These are phyloP conservation scores for Zopfochytrium polystomum DNA, from an alignment of 371 early-diverging fungal genomes.

Conservation along the genomic window DNA sequence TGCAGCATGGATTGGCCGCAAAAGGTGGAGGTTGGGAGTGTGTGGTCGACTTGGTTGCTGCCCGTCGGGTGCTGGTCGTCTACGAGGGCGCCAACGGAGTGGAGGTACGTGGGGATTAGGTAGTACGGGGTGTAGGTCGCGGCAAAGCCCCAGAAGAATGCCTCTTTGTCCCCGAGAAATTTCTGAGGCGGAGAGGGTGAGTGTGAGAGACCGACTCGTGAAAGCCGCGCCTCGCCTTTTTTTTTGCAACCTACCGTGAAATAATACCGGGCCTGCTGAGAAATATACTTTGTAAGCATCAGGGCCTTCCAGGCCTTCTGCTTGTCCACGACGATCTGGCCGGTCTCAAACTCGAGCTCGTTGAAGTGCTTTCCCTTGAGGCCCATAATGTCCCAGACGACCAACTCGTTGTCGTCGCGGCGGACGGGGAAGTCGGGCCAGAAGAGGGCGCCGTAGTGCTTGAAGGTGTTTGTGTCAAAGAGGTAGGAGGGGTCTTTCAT, in stretches of 20 bases:
- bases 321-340: conserved; percentile 10
- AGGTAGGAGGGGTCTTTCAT: conserved; percentile 47
- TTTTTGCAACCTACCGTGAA: neutral
- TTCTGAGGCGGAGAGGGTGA: too few species aligned
- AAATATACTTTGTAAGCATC: neutral
- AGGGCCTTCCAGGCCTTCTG: neutral
- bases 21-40: neutral
- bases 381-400: conserved; percentile 7
- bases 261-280: neutral
- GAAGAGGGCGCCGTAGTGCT: conserved; percentile 50
- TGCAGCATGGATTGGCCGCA: neutral
- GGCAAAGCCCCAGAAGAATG: neutral
- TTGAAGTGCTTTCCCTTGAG: neutral
- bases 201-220: too few species aligned
- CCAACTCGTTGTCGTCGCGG: neutral
- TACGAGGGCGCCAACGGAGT: neutral
- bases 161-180: neutral
- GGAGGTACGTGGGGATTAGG: neutral
- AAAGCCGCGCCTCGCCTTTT: too few species aligned
- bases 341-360: conserved; percentile 17
- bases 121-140: neutral
- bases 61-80: neutral
- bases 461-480: conserved; percentile 46
- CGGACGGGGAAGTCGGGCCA: conserved; percentile 60
- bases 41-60: neutral